These are phyloP conservation scores for Aspergillus latus DNA, from an alignment of 2,329 filamentous ascomycete genomes.

Conservation along the genomic window DNA sequence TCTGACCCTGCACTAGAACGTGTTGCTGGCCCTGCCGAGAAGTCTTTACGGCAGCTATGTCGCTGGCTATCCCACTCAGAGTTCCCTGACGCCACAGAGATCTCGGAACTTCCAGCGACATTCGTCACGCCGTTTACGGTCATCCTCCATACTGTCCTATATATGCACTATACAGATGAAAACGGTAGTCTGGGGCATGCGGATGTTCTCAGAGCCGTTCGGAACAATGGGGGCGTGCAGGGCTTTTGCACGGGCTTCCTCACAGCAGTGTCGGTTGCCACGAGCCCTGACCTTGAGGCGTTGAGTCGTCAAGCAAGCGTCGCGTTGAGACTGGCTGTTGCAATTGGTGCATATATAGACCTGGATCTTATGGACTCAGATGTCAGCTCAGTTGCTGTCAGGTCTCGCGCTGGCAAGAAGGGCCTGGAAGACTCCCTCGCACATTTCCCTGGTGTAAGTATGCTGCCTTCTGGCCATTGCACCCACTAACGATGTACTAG, in stretches of 20 bases:
- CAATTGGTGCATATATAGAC: constrained; percentile 1
- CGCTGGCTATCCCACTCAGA: background rate
- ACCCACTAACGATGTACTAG: background rate
- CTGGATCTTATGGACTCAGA: background rate
- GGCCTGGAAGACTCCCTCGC: background rate
- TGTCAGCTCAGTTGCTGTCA: background rate
- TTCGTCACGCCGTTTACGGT: constrained; percentile 2
- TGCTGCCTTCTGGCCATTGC: too few relatives aligned
- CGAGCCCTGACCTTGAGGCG: background rate
- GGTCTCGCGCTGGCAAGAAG: background rate
- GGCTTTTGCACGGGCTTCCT: constrained; percentile 6
- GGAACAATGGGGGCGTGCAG: background rate
- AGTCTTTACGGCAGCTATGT: background rate
- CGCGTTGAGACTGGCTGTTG: background rate
- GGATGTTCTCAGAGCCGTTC: background rate
- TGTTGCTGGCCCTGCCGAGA: background rate
- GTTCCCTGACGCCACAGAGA: background rate
- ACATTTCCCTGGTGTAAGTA: background rate
- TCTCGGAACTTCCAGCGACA: background rate
- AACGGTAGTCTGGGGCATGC: background rate
- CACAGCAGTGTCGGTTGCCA: background rate
- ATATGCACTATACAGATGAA: background rate
- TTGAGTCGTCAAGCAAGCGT: background rate
- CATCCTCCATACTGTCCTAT: background rate
- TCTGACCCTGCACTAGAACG: background rate